phyloP scores from a whole-genome alignment of 805 yeast genomes.

The Allodekkera sacchari region DNA sequence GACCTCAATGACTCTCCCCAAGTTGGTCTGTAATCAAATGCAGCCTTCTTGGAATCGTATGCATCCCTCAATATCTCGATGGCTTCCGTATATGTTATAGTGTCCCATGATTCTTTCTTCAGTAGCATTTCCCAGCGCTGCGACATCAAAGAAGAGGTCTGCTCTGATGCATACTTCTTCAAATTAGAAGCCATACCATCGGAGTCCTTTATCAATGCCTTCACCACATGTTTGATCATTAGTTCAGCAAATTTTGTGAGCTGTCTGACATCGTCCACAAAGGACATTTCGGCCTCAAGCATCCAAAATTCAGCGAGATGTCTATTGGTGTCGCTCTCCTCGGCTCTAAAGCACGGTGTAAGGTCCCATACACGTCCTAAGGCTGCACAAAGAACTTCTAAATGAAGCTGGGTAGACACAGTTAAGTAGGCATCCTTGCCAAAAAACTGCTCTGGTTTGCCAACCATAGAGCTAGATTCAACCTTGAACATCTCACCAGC shows the following conservation, averaged over 20 bases:
- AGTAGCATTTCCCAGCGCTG: constrained; percentile 56
- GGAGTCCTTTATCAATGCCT: constrained; percentile 19
- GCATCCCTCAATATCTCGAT: constrained; percentile 39
- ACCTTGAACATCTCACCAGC: constrained; percentile 85
- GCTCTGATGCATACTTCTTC: constrained; percentile 29
- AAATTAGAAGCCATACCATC: constrained; percentile 25
- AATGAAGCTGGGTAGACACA: constrained; percentile 86
- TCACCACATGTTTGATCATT: constrained; percentile 52
- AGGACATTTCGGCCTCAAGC: constrained; percentile 87
- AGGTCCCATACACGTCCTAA: constrained; percentile 79
- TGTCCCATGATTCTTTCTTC: constrained; percentile 45
- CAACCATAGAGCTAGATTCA: constrained; percentile 22
- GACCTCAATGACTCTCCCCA: constrained; percentile 75
- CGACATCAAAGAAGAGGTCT: constrained; percentile 28
- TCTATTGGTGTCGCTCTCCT: constrained; percentile 80
- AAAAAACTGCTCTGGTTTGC: constrained; percentile 37
- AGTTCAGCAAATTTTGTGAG: constrained; percentile 59
- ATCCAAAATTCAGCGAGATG: constrained; percentile 96
- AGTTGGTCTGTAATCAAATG: constrained; percentile 35
- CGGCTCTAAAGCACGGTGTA: constrained; percentile 92
- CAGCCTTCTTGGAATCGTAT: constrained; percentile 21
- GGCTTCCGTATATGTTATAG: constrained; percentile 72
- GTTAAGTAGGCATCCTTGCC: constrained; percentile 66
- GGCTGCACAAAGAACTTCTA: constrained; percentile 73
- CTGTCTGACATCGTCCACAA: constrained; percentile 47